Conservation (phyloP, 805 yeast genomes). For the Lipomyces chichibuensis region DNA sequence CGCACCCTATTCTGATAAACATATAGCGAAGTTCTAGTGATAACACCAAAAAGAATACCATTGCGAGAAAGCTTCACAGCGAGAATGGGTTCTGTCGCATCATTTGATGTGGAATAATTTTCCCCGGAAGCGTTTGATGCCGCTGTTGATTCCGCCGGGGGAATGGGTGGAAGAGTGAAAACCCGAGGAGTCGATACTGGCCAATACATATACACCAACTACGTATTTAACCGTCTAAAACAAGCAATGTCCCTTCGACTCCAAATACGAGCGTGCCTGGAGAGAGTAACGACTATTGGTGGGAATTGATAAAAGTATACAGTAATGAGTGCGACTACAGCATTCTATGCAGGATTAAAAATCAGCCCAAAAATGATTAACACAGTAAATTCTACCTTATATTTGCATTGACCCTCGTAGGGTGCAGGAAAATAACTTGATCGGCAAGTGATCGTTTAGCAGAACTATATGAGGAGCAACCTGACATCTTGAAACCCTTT, state of each 20-base stretch:
- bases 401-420: neutral
- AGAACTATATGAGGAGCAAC: no score
- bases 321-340: neutral
- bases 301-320: no score
- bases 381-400: neutral
- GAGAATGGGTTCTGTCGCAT: conserved; percentile 45
- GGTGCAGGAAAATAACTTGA: neutral
- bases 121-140: neutral
- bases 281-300: no score
- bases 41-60: conserved; percentile 43
- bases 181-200: conserved; percentile 42
- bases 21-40: conserved; percentile 48
- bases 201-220: conserved; percentile 41
- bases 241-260: neutral
- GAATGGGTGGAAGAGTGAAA: conserved; percentile 38
- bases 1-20: conserved; percentile 46
- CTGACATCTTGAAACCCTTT: no score
- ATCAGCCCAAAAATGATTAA: neutral
- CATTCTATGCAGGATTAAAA: neutral
- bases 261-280: neutral
- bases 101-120: neutral
- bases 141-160: neutral
- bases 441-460: no score
- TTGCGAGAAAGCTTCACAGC: conserved; percentile 40
- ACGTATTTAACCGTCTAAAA: neutral